Base-by-base conservation (phyloP, 768 basidiomycete species). In the Mycena indigotica region DNA sequence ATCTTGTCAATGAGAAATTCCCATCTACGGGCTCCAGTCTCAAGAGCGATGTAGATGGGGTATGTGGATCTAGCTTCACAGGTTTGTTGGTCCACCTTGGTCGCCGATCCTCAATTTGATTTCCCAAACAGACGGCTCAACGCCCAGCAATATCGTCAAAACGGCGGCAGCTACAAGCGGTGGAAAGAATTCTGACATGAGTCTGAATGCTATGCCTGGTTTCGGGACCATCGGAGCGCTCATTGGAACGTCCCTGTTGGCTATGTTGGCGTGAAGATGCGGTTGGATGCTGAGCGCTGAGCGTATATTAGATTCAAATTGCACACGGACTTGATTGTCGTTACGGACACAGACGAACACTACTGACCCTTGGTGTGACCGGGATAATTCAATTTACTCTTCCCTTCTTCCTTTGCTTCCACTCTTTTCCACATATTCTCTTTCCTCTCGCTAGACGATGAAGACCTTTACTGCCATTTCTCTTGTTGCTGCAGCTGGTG, bases 51-150 rank as follows among this genome's bases (percentile, higher is more conserved):
- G 3, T 80, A 3, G 70, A 77, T 52, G 44, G 56, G 0, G 64
- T 78, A 56, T 87, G 86, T 60, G 84, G 85, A 13, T 64, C 80
- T 40, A 70, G 72, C 13, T 87, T 86, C 70, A 80, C 73, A 45
- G 73, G 84, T 86, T 66, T 57, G 79, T 69, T 12, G 30, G 12
- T 39, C 40, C 59, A 16, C 24, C 3, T 53, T 41, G 54, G 29
- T 24, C 39, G 17, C 15, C 25, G 23, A 52, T 15, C 28, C 40
- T 35, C n/a, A 45, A n/a, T 50, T 45, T 19, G 28, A 29, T 28
- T 38, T 24, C 57, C 30, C 39, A 32, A 53, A 28, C 51, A 80
- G 80, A 81, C 63, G 78, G 78, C 12, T 60, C 60, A 1, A 70
- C 67, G 0, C 77, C 78, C 8, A 63, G 74, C 1, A 69, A 66